A percentile compares a stretch with the other conserved stretches of the same genome.
phyloP scores from a whole-genome alignment of 2,329 filamentous ascomycete species.

The Aureobasidium sp. region DNA sequence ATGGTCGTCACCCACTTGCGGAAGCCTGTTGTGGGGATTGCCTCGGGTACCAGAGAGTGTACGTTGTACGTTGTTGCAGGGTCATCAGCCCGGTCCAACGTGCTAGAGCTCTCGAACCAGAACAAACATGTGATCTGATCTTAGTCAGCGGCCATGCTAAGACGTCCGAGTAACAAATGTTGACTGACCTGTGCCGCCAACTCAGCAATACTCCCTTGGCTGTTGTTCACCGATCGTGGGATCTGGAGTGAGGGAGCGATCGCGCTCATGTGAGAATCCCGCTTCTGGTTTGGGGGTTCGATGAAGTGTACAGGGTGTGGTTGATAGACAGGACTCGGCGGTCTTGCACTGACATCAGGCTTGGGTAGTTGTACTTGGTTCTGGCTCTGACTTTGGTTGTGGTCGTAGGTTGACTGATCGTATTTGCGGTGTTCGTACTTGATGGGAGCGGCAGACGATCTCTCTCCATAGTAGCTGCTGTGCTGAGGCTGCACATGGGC shows the following conservation, averaged over 20 bases:
- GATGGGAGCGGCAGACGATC: constrained; percentile 12
- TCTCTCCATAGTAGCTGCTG: constrained; percentile 21
- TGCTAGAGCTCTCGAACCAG: constrained; percentile 89
- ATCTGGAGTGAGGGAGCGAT: constrained; percentile 54
- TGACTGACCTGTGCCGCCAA: constrained; percentile 68
- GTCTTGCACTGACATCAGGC: constrained; percentile 11
- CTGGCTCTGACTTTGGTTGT: constrained; percentile 3
- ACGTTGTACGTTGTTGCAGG: constrained; percentile 24
- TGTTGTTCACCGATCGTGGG: constrained; percentile 64
- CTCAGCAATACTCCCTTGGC: constrained; percentile 67
- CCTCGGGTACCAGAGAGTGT: constrained; percentile 56
- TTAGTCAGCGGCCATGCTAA: constrained; percentile 15
- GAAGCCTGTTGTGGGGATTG: constrained; percentile 70
- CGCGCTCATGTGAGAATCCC: constrained; percentile 24
- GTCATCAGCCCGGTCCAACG: constrained; percentile 65
- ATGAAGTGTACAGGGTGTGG: constrained; percentile 17
- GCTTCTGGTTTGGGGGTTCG: constrained; percentile 10
- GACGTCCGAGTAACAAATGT: not conserved
- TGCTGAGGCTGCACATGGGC: constrained; percentile 17
- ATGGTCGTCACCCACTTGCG: constrained; percentile 90
- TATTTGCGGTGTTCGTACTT: constrained; percentile 17
- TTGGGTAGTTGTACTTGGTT: constrained; percentile 1
- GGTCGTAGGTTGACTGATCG: constrained; percentile 9
- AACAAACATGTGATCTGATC: constrained; percentile 85
- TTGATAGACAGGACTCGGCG: constrained; percentile 10